Conservation (phyloP, 768 basidiomycete genomes). For the Mycena leptocephala region DNA sequence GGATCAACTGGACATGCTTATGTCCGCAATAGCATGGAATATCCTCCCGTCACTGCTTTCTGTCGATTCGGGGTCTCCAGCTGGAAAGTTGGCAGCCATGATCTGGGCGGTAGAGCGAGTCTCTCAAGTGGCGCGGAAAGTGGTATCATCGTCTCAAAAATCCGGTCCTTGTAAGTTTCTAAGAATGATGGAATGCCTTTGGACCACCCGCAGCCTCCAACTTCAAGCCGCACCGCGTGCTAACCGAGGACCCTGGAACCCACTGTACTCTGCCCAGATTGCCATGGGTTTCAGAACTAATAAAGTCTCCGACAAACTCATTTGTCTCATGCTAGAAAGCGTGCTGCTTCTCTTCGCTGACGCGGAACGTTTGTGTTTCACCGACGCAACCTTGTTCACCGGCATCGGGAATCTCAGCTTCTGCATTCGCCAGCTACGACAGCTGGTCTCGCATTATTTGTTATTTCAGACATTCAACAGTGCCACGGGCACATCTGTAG, state of each 20-base stretch:
- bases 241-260: neutral
- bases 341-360: neutral
- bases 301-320: neutral
- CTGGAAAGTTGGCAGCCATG: slow-evolving; percentile 9
- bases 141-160: slow-evolving; percentile 9
- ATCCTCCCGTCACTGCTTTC: neutral
- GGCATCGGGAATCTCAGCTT: slow-evolving; percentile 20
- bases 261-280: neutral
- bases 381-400: neutral
- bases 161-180: slow-evolving; percentile 7
- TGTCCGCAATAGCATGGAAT: slow-evolving; percentile 1
- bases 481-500: neutral
- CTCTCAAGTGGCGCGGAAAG: neutral
- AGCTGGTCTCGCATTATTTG: slow-evolving; percentile 9
- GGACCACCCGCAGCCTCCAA: neutral
- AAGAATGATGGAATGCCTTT: neutral
- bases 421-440: slow-evolving; percentile 12
- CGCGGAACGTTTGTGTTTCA: slow-evolving; percentile 4
- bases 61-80: neutral
- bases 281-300: neutral
- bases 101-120: slow-evolving; percentile 2
- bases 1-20: slow-evolving; percentile 5
- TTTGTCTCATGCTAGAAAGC: neutral
- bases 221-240: neutral
- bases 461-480: neutral